These are phyloP conservation scores for Barnettozyma populi DNA, from an alignment of 805 yeast species.

Conservation along the genomic window DNA sequence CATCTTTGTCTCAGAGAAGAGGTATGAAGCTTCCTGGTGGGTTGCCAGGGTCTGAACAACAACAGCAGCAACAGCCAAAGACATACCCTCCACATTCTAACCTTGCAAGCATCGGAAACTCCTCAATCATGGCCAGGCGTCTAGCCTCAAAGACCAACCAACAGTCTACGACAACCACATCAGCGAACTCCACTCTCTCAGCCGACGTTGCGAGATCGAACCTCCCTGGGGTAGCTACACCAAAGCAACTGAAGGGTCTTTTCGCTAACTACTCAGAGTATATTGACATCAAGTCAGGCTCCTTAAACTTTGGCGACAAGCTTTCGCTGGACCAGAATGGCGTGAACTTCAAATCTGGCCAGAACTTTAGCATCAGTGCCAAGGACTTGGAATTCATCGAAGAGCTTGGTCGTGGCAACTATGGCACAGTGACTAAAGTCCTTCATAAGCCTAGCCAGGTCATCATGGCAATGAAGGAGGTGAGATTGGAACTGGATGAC, in stretches of 20 bases:
- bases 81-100: not conserved
- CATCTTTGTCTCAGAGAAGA: constrained; percentile 78
- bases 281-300: constrained; percentile 88
- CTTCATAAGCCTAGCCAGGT: constrained; percentile 89
- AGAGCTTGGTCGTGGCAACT: constrained; percentile 93
- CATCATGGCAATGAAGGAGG: constrained; percentile 96
- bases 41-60: constrained; percentile 26
- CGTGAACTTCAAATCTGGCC: constrained; percentile 83
- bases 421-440: constrained; percentile 93
- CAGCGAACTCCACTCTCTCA: not conserved
- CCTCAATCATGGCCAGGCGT: constrained; percentile 9
- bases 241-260: constrained; percentile 44
- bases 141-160: constrained; percentile 5
- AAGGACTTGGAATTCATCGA: constrained; percentile 80
- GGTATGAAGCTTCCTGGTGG: constrained; percentile 84
- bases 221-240: not conserved
- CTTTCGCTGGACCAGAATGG: constrained; percentile 90
- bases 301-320: constrained; percentile 87
- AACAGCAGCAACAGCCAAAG: constrained; percentile 13
- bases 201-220: not conserved
- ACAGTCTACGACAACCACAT: constrained; percentile 6
- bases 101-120: constrained; percentile 1
- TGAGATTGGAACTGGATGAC: constrained; percentile 87
- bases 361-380: constrained; percentile 77
- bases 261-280: constrained; percentile 84